A percentile compares a stretch with the other conserved stretches of the same genome.
These are phyloP conservation scores for Exophiala sp. DNA, from an alignment of 2,329 filamentous ascomycete genomes.

Conservation along the genomic window DNA sequence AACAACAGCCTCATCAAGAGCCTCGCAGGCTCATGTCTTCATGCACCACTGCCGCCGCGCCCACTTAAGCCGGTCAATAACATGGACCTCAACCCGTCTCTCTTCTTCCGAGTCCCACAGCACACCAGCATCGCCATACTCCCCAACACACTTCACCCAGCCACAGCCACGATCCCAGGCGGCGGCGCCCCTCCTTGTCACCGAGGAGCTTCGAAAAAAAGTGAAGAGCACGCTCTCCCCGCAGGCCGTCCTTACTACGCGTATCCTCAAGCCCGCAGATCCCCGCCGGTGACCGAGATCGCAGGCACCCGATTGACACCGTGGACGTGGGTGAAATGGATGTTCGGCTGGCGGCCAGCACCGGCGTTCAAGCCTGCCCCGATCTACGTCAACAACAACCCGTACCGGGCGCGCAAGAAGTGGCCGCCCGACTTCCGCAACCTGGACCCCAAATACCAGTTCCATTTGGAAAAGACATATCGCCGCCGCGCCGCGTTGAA, in stretches of 20 bases:
- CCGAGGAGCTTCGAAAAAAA: not conserved
- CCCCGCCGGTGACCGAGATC: constrained; percentile 6
- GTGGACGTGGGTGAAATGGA: constrained; percentile 21
- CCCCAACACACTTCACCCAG: constrained; percentile 25
- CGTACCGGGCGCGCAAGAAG: constrained; percentile 54
- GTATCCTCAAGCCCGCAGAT: constrained; percentile 6
- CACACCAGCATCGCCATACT: constrained; percentile 14
- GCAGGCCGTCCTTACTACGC: constrained; percentile 14
- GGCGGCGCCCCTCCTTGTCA: not conserved
- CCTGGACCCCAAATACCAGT: constrained; percentile 59
- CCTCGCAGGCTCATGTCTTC: constrained; percentile 21
- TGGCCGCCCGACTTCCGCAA: constrained; percentile 62
- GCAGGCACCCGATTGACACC: constrained; percentile 16
- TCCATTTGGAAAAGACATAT: constrained; percentile 62
- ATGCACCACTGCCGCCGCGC: constrained; percentile 24
- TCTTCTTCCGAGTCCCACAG: constrained; percentile 16
- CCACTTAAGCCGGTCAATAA: not conserved
- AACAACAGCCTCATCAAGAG: constrained; percentile 4
- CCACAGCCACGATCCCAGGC: not conserved
- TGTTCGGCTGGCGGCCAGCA: constrained; percentile 19
- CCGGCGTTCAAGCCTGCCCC: constrained; percentile 23
- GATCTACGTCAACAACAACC: constrained; percentile 42
- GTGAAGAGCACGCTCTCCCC: constrained; percentile 2
- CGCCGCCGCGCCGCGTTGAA: constrained; percentile 56
- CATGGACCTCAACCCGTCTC: not conserved